These are phyloP conservation scores for Citrus sp. DNA, from an alignment of 345 rosid species.

Conservation along the genomic window DNA sequence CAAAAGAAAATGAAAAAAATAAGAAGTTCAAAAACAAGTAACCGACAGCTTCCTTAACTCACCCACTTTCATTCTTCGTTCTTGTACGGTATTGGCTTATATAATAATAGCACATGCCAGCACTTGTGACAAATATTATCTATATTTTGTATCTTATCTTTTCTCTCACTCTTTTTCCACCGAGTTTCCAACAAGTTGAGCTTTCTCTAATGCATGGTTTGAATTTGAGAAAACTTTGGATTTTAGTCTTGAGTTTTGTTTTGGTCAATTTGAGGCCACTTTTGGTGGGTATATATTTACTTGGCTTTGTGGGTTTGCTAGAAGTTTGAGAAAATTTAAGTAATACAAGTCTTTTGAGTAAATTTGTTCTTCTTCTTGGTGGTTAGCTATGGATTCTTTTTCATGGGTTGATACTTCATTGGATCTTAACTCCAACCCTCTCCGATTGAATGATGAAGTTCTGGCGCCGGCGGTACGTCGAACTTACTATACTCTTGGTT, in stretches of 20 bases:
- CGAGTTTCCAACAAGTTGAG: conserved; percentile 26
- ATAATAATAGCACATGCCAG: conserved; percentile 24
- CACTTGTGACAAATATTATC: neutral
- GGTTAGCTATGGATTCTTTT: conserved; percentile 42
- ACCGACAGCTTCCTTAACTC: conserved; percentile 12
- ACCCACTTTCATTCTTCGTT: neutral
- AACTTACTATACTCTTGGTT: too few species aligned
- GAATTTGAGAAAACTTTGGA: neutral
- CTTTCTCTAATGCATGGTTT: neutral
- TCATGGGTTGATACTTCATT: conserved; percentile 50
- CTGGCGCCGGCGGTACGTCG: conserved; percentile 27
- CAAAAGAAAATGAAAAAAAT: neutral
- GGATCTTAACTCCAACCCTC: conserved; percentile 48
- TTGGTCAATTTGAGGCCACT: conserved; percentile 15
- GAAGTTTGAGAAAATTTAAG: neutral
- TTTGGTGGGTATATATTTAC: neutral
- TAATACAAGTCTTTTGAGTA: neutral
- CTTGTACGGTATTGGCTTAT: too few species aligned
- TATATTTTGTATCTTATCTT: conserved; percentile 3
- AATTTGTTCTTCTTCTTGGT: neutral
- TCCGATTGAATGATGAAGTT: conserved; percentile 32
- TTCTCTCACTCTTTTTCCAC: conserved; percentile 29
- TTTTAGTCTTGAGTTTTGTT: neutral
- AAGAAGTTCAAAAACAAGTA: conserved; percentile 7
- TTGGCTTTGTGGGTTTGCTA: neutral